Base-by-base conservation (phyloP, 1,284 basidiomycete genomes). In the Psilocybe mexicana region DNA sequence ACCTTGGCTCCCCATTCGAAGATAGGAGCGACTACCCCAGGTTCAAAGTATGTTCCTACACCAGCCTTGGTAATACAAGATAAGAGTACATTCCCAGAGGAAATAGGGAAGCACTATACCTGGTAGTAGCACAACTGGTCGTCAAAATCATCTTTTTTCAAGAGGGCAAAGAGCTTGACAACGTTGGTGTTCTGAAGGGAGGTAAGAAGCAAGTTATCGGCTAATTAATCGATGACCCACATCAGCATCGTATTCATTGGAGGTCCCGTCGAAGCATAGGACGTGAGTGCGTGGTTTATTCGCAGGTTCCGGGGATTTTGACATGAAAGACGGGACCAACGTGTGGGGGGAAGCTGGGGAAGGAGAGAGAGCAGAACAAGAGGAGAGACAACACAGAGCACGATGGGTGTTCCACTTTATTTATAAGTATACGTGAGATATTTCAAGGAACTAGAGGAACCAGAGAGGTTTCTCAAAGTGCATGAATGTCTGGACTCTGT, bases 91-190 rank as follows among this genome's bases (percentile, higher is more conserved):
- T 10, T 8, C 2, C 3, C 2, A 2, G 18, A 25, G 46, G 35
- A 26, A 11, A 12, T 18, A 26, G 1, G n/a, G 11, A 2, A 18
- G 4, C 11, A 45, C 59, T 68, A 43, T 54, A 83, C 86, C 69
- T 90, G 89, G 63, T 91, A 91, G 65, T 90, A 90, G 57, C 79
- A 78, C 14, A 88, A 61, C 62, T 91, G 89, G 38, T 81, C 68
- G 5, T 79, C 73, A 5, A 68, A 74, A 54, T 79, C 72, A 60
- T 85, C 80, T 66, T 88, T 90, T 67, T 79, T 77, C 38, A 90
- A 72, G 30, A 88, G 71, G 10, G 79, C 74, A 66, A 85, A 87
- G 56, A 90, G 76, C 64, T 85, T 86, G 61, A 90, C 84, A 48
- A 90, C 80, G 60, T 90, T 90, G 6, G 88, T 84, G 64, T 88